These are phyloP conservation scores for Capronia americana DNA, from an alignment of 2,329 filamentous ascomycete genomes.

Conservation along the genomic window DNA sequence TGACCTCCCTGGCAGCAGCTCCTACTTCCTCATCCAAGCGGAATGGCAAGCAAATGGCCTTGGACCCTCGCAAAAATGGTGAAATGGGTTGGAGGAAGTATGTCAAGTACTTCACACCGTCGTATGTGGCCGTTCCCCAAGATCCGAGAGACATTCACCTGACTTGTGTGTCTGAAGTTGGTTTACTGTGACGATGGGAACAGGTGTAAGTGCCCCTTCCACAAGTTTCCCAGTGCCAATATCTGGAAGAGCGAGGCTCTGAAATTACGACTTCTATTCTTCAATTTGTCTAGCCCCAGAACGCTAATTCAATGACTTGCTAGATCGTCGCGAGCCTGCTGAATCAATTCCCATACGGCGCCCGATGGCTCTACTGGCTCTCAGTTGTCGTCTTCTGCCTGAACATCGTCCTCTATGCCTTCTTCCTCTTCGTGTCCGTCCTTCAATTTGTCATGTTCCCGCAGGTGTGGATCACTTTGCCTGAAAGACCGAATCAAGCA, in stretches of 20 bases:
- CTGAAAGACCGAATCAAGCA: constrained; percentile 68
- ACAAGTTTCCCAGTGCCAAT: not conserved
- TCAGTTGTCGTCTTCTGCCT: constrained; percentile 66
- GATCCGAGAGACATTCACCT: not conserved
- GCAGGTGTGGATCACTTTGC: constrained; percentile 68
- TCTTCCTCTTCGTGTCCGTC: constrained; percentile 32
- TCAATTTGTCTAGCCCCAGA: not conserved
- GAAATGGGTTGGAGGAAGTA: constrained; percentile 29
- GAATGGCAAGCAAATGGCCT: constrained; percentile 19
- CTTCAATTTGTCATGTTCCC: constrained; percentile 56
- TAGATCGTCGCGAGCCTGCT: constrained; percentile 65
- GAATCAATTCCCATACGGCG: constrained; percentile 66
- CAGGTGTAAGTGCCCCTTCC: constrained; percentile 53
- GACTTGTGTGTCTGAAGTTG: constrained; percentile 42
- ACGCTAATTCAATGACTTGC: constrained; percentile 2
- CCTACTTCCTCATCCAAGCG: not conserved
- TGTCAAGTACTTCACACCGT: constrained; percentile 31
- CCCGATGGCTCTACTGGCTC: constrained; percentile 62
- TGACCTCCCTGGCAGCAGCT: constrained; percentile 6
- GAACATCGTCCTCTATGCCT: constrained; percentile 64
- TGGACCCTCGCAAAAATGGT: constrained; percentile 14
- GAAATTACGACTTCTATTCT: not conserved
- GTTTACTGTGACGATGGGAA: constrained; percentile 70
- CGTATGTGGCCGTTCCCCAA: constrained; percentile 17
- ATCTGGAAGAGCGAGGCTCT: not conserved